These are phyloP conservation scores for Tilletia indica DNA, from an alignment of 1,284 basidiomycete species.

Conservation along the genomic window DNA sequence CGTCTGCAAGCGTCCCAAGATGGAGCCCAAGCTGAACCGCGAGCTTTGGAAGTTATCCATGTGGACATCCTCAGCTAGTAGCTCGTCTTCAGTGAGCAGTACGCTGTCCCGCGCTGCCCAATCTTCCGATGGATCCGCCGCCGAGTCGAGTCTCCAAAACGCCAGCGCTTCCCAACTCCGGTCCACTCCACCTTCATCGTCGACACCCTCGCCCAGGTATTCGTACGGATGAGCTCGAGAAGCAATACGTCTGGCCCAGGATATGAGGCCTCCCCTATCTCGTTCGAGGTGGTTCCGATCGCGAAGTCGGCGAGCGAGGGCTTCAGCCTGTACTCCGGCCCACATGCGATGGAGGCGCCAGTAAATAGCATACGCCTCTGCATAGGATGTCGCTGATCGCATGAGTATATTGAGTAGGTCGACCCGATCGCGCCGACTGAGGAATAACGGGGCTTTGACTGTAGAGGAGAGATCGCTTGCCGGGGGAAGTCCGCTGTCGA, in stretches of 20 bases:
- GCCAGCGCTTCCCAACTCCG: background rate
- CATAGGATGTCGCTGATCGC: constrained; percentile 6
- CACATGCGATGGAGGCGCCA: constrained; percentile 8
- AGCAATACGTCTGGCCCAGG: background rate
- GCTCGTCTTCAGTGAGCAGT: constrained; percentile 11
- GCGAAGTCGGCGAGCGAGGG: background rate
- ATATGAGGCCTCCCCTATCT: background rate
- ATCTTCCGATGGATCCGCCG: background rate
- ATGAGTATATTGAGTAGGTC: background rate
- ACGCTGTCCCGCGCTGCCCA: background rate
- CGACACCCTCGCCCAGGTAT: background rate
- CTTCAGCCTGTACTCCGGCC: constrained; percentile 2
- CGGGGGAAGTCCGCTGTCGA: background rate
- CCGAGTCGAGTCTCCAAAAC: background rate
- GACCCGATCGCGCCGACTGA: background rate
- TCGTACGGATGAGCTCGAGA: background rate
- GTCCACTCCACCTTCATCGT: background rate
- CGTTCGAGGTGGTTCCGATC: background rate
- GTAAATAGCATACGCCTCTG: constrained; percentile 4
- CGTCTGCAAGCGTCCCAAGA: constrained; percentile 5
- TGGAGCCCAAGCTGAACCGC: background rate
- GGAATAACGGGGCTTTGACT: background rate
- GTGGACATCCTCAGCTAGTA: background rate
- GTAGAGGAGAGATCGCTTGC: background rate
- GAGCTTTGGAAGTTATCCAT: constrained; percentile 4